Conservation (phyloP, 345 rosid species). For the Corchorus capsularis region DNA sequence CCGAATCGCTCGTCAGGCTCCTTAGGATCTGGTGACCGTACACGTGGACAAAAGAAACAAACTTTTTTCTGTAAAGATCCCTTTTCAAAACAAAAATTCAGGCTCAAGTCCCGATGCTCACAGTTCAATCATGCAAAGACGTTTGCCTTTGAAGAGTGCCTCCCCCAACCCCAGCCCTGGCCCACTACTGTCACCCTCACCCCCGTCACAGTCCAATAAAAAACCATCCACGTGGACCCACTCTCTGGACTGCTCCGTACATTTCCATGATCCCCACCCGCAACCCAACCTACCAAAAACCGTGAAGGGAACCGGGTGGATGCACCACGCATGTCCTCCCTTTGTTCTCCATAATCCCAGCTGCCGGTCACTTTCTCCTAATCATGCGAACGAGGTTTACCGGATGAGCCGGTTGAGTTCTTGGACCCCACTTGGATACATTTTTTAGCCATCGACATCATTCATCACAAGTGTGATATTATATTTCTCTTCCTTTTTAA, state of each 20-base stretch:
- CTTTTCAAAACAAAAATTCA: background rate
- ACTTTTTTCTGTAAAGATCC: conserved; percentile 9
- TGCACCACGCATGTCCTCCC: background rate
- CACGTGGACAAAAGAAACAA: background rate
- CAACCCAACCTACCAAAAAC: too few relatives aligned
- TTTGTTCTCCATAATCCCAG: background rate
- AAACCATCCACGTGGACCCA: conserved; percentile 10
- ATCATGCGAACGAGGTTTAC: background rate
- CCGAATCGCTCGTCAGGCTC: background rate
- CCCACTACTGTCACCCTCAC: background rate
- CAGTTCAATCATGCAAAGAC: background rate
- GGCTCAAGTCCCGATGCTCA: background rate
- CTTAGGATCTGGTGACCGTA: background rate
- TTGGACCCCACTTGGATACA: background rate
- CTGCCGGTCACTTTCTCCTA: conserved; percentile 8
- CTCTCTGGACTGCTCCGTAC: background rate
- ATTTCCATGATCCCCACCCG: background rate
- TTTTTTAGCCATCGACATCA: background rate
- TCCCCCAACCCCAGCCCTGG: too few relatives aligned
- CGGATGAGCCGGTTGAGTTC: background rate
- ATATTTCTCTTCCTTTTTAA: background rate
- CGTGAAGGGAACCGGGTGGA: background rate
- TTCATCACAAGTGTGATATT: background rate
- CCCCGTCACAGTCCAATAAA: conserved; percentile 2
- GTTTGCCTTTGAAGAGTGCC: too few relatives aligned